Base-by-base conservation (phyloP, 805 yeast genomes). In the Metschnikowia noctiluminum region DNA sequence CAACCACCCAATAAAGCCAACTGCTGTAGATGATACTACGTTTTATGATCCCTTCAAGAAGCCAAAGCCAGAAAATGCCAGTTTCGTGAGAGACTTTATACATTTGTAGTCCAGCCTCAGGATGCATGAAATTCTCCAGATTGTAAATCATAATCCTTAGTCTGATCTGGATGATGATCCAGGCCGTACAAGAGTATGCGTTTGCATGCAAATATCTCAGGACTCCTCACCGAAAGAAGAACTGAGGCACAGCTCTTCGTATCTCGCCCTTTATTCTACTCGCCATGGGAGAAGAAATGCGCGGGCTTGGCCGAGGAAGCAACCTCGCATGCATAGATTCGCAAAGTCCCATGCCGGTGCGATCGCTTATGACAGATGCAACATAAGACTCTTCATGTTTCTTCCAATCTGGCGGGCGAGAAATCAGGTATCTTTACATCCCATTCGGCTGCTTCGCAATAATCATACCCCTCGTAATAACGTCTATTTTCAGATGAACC, bases 401-500 rank as follows among this genome's bases (percentile, higher is more conserved):
- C 41, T 12, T 13, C 38, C 37, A 2, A 12, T 31, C 7, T 31
- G 37, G 45, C 40, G 30, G 11, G 35, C 21, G 8, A 10, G 7
- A 21, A 37, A 10, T 8, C 15, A 37, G 2, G 37, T 8, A 26
- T 11, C 28, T n/a, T 12, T 28, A 16, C 8, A 13, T 26, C 15
- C 16, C 26, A 28, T 28, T 12, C 43, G 48, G 16, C 34, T 34
- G 8, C 16, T 39, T 2, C 12, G 34, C 30, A 13, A 8, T 21
- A 38, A 35, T 5, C 38, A 15, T 27, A 26, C 7, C 15, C 8
- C 45, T 12, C 15, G 40, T 28, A 28, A 15, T 15, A 39, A 40
- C 15, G 15, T 30, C 11, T 46, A 46, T 30, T 54, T 37, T 38
- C 41, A 46, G 15, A 56, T 56, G 59, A 41, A 50, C 30, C 43